Evolutionary conservation across 164 flowering plant species (phyloP), one percentile per base, ranked within the genome.

Genomic region (grape (Vitis vinifera)): DNA sequence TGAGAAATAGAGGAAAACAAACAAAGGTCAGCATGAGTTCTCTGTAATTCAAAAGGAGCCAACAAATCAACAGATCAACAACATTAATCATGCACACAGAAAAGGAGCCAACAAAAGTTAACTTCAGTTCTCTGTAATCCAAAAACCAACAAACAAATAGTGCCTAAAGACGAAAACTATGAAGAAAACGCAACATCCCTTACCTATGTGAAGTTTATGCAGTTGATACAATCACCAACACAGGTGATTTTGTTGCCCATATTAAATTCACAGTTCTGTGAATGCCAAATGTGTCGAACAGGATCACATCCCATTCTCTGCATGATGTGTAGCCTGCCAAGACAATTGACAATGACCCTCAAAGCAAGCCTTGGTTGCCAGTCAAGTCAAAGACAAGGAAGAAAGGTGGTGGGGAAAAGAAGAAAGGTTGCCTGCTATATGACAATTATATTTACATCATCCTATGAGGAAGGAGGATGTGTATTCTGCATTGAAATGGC

Each of bases 341-440:
- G 74, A 74, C 83, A 3, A 64, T 85, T 13, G 88, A 91, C 23
- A 19, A 19, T 66, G 94, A 92, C 68, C 92, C 97, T 57, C 97
- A 95, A 72, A 91, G 92, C 71, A 95, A 95, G 81, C 88, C 94
- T 9, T 95, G 99, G 97, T 75, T 95, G 49, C 85, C 98, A 31
- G 68, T 94, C 70, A 85, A 82, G 49, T 87, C 88, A 11, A 94
- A 91, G 82, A 84, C 93, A 61, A 92, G 92, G 84, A 94, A 91
- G 91, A 92, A 92, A 78, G 95, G 97, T 63, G 98, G 97, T 62
- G 97, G 96, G n/a, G 92, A 94, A 83, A 94, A 90, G 85, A 94
- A 94, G 85, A 91, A 91, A 88, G 97, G 99, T 90, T 74, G 47
- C 61, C 5, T 37, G 23, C 13, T 13, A n/a, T 2, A 19, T 19